phyloP scores from a whole-genome alignment of 768 basidiomycete genomes.

The Mycena vulgaris region DNA sequence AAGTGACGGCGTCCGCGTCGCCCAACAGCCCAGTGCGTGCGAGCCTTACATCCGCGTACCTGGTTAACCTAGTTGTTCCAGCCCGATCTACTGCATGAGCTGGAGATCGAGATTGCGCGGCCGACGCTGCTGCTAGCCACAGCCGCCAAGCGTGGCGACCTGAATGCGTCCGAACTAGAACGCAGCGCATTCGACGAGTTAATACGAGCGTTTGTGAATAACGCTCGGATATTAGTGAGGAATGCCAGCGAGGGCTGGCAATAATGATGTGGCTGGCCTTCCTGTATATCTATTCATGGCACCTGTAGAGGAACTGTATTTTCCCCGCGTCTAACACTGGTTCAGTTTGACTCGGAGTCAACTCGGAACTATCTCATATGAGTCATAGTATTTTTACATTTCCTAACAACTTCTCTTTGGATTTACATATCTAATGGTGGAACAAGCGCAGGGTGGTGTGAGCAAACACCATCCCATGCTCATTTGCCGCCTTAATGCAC shows the following conservation, averaged over 20 bases:
- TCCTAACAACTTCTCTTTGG: not conserved
- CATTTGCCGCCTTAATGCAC: constrained; percentile 97
- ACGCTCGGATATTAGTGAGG: constrained; percentile 89
- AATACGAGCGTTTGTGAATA: constrained; percentile 93
- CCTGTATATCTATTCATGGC: constrained; percentile 1
- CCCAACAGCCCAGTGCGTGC: constrained; percentile 66
- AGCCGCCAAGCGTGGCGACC: constrained; percentile 78
- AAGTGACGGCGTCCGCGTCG: constrained; percentile 76
- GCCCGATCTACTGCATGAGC: constrained; percentile 83
- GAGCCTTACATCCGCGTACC: constrained; percentile 14
- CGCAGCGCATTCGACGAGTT: constrained; percentile 90
- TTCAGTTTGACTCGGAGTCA: not conserved
- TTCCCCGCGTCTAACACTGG: not conserved
- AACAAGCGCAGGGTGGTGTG: constrained; percentile 92
- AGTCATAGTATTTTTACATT: not conserved
- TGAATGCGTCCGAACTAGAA: constrained; percentile 72
- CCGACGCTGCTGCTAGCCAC: constrained; percentile 79
- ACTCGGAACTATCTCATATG: too few species aligned
- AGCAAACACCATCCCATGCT: constrained; percentile 91
- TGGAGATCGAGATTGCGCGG: constrained; percentile 91
- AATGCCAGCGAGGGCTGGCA: constrained; percentile 62
- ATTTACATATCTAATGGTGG: constrained; percentile 74
- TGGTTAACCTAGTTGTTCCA: constrained; percentile 41
- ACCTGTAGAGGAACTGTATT: constrained; percentile 4
- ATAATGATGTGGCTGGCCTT: not conserved